Evolutionary conservation across 2,329 filamentous ascomycete species (phyloP).

Genomic region (Cordyceps farinosa): DNA sequence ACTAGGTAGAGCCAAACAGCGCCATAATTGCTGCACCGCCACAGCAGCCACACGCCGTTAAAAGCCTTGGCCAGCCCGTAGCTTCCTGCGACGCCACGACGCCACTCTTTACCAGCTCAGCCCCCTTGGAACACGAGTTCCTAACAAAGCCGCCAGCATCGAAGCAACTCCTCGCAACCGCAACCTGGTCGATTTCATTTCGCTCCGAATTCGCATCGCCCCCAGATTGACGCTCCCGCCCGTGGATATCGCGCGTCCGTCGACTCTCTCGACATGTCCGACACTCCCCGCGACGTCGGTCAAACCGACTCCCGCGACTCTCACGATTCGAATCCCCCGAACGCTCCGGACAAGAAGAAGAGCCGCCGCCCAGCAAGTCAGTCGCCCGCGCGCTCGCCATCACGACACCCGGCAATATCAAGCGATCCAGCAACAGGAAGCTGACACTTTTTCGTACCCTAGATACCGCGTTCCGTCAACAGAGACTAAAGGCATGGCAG

Average conservation of each 20-base stretch:
- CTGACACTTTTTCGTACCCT: constrained; percentile 6
- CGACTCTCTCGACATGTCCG: constrained; percentile 39
- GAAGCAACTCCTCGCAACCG: neutral
- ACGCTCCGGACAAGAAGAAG: constrained; percentile 73
- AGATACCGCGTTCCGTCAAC: constrained; percentile 97
- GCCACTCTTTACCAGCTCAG: constrained; percentile 12
- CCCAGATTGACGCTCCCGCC: neutral
- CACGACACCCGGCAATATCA: neutral
- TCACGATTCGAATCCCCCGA: constrained; percentile 46
- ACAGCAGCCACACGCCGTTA: constrained; percentile 8
- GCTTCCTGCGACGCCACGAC: constrained; percentile 3
- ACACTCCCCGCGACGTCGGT: constrained; percentile 42
- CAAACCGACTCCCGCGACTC: constrained; percentile 53
- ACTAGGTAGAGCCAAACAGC: neutral
- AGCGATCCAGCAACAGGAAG: neutral
- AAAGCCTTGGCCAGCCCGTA: neutral
- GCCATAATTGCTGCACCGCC: neutral
- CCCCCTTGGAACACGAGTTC: constrained; percentile 14
- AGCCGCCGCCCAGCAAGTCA: constrained; percentile 86
- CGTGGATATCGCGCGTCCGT: neutral
- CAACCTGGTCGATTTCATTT: neutral
- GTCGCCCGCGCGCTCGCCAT: constrained; percentile 25
- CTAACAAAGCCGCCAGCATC: neutral
- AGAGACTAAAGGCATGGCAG: constrained; percentile 98
- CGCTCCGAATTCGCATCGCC: neutral